Percentiles rank a stretch among this genome's conserved stretches.
These are phyloP conservation scores for Aurinia saxatilis DNA, from an alignment of 345 rosid genomes.

Conservation along the genomic window DNA sequence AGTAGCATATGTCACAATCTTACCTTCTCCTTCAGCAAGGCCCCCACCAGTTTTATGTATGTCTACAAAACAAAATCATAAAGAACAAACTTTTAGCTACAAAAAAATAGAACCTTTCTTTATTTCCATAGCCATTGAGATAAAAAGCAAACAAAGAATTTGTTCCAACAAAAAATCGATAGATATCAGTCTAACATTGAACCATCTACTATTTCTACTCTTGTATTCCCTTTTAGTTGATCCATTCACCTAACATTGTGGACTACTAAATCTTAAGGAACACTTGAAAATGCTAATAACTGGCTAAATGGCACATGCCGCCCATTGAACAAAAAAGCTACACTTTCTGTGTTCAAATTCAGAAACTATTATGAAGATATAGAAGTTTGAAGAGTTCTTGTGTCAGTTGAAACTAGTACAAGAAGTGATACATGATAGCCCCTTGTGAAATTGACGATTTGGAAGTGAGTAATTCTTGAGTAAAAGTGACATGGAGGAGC, in stretches of 20 bases:
- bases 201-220: background rate
- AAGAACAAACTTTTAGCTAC: background rate
- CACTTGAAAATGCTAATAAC: background rate
- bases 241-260: background rate
- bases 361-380: too few relatives aligned
- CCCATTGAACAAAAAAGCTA: background rate
- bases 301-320: background rate
- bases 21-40: too few relatives aligned
- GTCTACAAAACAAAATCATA: slow-evolving; percentile 36
- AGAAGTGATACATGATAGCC: too few relatives aligned
- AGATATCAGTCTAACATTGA: too few relatives aligned
- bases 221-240: background rate
- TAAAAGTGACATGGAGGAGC: too few relatives aligned
- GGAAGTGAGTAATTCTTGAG: too few relatives aligned
- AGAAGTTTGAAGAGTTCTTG: too few relatives aligned
- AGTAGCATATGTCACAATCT: slow-evolving; percentile 43
- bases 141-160: background rate
- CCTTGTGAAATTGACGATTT: too few relatives aligned
- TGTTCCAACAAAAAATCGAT: too few relatives aligned
- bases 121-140: background rate
- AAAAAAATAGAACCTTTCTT: background rate
- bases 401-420: too few relatives aligned
- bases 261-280: too few relatives aligned
- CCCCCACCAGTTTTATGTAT: slow-evolving; percentile 81
- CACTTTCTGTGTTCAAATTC: too few relatives aligned